Base-by-base conservation (phyloP, 2,329 filamentous ascomycete species). In the Emericellopsis cladophorae region DNA sequence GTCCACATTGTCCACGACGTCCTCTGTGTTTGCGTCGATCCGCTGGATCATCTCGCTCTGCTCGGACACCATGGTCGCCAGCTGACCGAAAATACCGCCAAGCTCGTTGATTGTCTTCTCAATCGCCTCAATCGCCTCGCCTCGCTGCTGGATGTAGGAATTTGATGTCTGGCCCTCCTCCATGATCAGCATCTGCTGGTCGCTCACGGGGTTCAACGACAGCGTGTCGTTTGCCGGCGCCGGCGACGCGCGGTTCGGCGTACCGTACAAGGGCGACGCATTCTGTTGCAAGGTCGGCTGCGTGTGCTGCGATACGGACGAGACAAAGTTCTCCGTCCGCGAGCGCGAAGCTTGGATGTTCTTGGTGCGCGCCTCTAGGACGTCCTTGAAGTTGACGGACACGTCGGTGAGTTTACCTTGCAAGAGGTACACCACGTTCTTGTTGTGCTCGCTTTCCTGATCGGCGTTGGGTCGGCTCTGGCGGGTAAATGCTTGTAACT, bases 21-120 rank as follows among this genome's bases (percentile, higher is more conserved):
- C 89, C 55, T 98, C 92, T 2, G 90, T 95, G 60, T 96, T 95
- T 48, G 90, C 90, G 54, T 96, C 90, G 55, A 95, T 95, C 39
- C 90, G 74, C 62, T 96, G 87, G 49, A 98, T 94, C 83, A 95
- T 94, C 62, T 95, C 92, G 46, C 85, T 87, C 64, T 98, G 92
- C 60, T 98, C 90, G 42, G 84, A 87, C 24, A 98, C 92, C 92
- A 98, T 96, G 49, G 86, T 81, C 31, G 92, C 90, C 39, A 98
- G 67, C 61, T 98, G 90, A 8, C 88, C 86, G 58, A 96, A 96
- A 46, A 95, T 95, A 39, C 67, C 67, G 23, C 92, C 92, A 1
- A 98, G 70, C 58, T 98, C 92, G 47, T 77, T 79, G 51, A 98
- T 98, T 2, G 92, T 98, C 50, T 85, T 81, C 60, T 98, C 92